Conservation (phyloP, 2,329 filamentous ascomycete genomes). For the Apiospora hydei region DNA sequence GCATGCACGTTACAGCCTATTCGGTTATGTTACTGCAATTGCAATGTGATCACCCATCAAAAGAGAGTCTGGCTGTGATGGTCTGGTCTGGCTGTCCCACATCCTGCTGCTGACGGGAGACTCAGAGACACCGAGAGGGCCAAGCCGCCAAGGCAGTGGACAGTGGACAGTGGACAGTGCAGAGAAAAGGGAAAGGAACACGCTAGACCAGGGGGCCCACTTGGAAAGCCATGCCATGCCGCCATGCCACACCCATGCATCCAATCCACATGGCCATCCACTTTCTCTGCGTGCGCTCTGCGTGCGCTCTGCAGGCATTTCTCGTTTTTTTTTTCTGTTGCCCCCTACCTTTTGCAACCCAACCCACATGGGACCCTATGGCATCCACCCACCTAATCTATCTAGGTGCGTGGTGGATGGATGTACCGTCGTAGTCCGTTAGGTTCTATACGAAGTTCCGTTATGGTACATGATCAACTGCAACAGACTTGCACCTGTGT, state of each 20-base stretch:
- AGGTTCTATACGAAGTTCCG: conserved; percentile 11
- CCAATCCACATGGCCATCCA: conserved; percentile 16
- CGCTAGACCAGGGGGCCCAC: background rate
- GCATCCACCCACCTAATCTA: conserved; percentile 21
- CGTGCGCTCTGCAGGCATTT: conserved; percentile 19
- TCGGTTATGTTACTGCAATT: background rate
- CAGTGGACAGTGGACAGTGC: conserved; percentile 15
- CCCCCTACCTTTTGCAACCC: conserved; percentile 9
- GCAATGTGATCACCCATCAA: background rate
- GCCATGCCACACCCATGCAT: conserved; percentile 22
- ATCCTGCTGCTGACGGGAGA: background rate
- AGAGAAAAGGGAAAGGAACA: conserved; percentile 15
- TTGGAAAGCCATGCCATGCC: conserved; percentile 8
- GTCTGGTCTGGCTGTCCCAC: background rate
- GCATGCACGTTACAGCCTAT: background rate
- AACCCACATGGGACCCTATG: conserved; percentile 18
- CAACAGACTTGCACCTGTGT: background rate
- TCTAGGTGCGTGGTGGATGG: conserved; percentile 2
- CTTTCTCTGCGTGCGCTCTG: conserved; percentile 5
- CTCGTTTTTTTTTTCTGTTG: conserved; percentile 9
- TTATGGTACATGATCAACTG: conserved; percentile 20
- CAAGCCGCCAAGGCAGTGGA: background rate
- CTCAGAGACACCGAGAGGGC: background rate
- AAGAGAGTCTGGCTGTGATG: background rate
- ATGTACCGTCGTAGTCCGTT: conserved; percentile 10